A percentile compares a stretch with the other conserved stretches of the same genome.
Evolutionary conservation across 345 rosid species (phyloP).

Genomic region (Microcos paniculata): DNA sequence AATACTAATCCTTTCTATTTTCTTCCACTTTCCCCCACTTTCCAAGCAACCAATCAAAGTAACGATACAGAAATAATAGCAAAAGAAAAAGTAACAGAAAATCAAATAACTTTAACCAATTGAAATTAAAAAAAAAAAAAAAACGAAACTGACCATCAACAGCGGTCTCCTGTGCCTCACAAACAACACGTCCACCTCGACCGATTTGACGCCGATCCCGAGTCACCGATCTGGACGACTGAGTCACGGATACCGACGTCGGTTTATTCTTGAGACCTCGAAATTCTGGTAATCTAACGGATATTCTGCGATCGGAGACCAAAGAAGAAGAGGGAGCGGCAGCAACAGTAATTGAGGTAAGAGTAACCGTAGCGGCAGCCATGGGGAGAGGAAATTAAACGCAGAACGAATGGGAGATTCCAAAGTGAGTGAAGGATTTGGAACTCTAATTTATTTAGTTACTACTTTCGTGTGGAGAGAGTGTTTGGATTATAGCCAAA

Average conservation of each 20-base stretch:
- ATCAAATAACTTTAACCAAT: background rate
- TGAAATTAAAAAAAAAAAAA: background rate
- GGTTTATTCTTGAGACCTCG: slow-evolving; percentile 24
- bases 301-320: slow-evolving; percentile 8
- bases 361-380: slow-evolving; percentile 12
- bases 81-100: background rate
- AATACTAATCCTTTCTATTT: background rate
- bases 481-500: slow-evolving; percentile 1
- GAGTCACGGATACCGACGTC: background rate
- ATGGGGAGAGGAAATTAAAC: slow-evolving; percentile 1
- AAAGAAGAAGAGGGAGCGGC: slow-evolving; percentile 18
- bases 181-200: slow-evolving; percentile 22
- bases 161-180: slow-evolving; percentile 33
- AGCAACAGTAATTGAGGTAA: background rate
- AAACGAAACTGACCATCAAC: slow-evolving; percentile 20
- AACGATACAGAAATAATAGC: background rate
- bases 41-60: background rate
- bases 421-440: background rate
- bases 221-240: slow-evolving; percentile 13
- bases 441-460: background rate
- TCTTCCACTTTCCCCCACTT: background rate
- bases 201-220: background rate
- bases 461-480: background rate
- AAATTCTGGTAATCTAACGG: slow-evolving; percentile 13
- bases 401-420: background rate